Conservation (phyloP, 2,329 filamentous ascomycete species). For the Domatiomyces catenatus region DNA sequence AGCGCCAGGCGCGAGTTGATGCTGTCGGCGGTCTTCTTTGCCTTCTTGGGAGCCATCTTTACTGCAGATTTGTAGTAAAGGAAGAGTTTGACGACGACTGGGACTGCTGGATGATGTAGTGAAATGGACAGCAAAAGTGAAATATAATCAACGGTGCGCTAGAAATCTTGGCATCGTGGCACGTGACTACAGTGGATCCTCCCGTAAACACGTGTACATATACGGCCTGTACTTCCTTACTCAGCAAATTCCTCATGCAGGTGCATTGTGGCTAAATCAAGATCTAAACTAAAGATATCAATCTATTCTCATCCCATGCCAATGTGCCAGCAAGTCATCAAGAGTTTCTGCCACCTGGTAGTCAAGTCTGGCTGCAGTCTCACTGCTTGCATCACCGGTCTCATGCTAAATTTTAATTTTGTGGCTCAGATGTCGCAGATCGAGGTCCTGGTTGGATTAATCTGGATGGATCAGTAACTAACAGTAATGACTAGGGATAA, state of each 20-base stretch:
- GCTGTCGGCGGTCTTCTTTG: slow-evolving; percentile 66
- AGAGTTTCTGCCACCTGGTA: not conserved
- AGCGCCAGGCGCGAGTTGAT: slow-evolving; percentile 57
- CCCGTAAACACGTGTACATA: too few species aligned
- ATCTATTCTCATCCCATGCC: not conserved
- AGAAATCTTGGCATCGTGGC: not conserved
- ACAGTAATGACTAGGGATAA: too few species aligned
- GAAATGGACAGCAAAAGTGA: not conserved
- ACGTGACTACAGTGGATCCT: not conserved
- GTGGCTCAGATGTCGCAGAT: not conserved
- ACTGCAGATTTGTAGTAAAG: slow-evolving; percentile 18
- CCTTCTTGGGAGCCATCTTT: slow-evolving; percentile 51
- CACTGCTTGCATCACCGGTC: not conserved
- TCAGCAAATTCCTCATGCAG: not conserved
- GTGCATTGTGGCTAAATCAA: not conserved
- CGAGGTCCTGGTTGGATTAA: not conserved
- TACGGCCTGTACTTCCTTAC: not conserved
- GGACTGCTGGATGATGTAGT: slow-evolving; percentile 4
- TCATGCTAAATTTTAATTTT: not conserved
- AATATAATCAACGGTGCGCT: not conserved
- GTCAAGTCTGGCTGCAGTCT: not conserved
- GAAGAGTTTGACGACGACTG: slow-evolving; percentile 13
- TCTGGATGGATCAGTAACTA: not conserved
- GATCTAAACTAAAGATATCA: not conserved
- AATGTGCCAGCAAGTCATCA: not conserved